Evolutionary conservation across 1,284 basidiomycete species (phyloP).

Genomic region (Agaricales sp.): DNA sequence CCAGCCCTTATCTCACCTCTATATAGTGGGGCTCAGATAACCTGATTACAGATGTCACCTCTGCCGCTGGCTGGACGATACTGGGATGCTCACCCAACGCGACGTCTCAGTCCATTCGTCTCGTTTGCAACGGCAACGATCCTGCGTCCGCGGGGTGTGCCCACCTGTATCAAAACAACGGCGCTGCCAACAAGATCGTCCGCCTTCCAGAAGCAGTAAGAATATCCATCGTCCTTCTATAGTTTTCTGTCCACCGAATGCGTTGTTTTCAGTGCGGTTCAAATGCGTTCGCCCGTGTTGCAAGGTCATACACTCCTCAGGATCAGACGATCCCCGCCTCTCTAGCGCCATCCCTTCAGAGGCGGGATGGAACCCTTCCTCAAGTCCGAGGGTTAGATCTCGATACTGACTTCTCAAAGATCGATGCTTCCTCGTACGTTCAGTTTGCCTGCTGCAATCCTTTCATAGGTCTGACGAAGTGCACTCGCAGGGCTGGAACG

Average conservation of each 20-base stretch:
- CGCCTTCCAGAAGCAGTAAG: slow-evolving; percentile 25
- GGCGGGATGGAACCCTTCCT: slow-evolving; percentile 22
- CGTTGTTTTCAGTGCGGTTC: slow-evolving; percentile 41
- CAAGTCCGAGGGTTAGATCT: slow-evolving; percentile 31
- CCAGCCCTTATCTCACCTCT: neutral
- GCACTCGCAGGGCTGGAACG: neutral
- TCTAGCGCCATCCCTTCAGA: slow-evolving; percentile 20
- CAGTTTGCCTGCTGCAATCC: neutral
- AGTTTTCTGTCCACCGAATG: neutral
- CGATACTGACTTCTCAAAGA: slow-evolving; percentile 29
- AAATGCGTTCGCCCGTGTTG: slow-evolving; percentile 41
- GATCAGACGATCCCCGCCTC: slow-evolving; percentile 30
- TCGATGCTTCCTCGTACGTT: slow-evolving; percentile 17
- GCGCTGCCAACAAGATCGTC: slow-evolving; percentile 39
- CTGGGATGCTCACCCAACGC: slow-evolving; percentile 30
- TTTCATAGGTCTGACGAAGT: neutral
- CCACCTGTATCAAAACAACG: slow-evolving; percentile 30
- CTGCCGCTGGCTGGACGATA: slow-evolving; percentile 43
- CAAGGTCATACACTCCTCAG: slow-evolving; percentile 26
- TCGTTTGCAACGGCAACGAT: slow-evolving; percentile 30
- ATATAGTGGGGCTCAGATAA: slow-evolving; percentile 29
- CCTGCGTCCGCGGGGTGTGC: slow-evolving; percentile 23
- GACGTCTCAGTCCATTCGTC: slow-evolving; percentile 32
- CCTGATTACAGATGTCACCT: slow-evolving; percentile 42
- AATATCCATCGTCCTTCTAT: no score